Percentiles rank a stretch among this genome's conserved stretches.
Conservation (phyloP, 352 stramenopile genomes). For the Pythium brachiatum region DNA sequence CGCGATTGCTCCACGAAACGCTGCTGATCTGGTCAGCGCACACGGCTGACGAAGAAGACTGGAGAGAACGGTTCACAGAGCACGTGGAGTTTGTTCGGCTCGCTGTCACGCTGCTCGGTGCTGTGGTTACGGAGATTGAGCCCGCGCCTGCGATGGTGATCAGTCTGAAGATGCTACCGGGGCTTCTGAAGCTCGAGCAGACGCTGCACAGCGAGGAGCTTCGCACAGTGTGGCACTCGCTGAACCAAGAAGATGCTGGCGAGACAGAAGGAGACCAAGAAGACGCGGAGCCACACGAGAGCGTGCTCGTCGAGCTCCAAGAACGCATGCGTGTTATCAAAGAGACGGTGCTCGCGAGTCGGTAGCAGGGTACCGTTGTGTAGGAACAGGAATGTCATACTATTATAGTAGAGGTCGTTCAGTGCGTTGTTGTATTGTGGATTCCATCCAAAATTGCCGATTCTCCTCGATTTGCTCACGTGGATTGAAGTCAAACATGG, state of each 20-base stretch:
- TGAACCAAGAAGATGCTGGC: not conserved
- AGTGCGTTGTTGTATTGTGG: too few species aligned
- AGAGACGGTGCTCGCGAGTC: constrained; percentile 15
- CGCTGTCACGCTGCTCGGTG: constrained; percentile 46
- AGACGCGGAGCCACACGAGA: not conserved
- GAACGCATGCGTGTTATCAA: constrained; percentile 18
- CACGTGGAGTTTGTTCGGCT: constrained; percentile 59
- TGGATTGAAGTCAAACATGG: too few species aligned
- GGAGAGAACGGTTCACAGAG: constrained; percentile 27
- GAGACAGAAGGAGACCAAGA: constrained; percentile 1
- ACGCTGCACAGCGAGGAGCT: constrained; percentile 8
- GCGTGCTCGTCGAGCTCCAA: constrained; percentile 8
- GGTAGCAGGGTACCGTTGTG: constrained; percentile 6
- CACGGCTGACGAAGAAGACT: not conserved
- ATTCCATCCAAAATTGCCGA: too few species aligned
- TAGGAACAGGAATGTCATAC: not conserved
- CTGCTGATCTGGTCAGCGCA: not conserved
- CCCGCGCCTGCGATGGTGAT: constrained; percentile 25
- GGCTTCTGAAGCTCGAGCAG: constrained; percentile 21
- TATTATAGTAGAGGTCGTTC: not conserved
- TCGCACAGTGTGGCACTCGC: not conserved
- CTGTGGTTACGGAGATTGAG: constrained; percentile 46
- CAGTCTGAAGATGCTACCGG: constrained; percentile 36
- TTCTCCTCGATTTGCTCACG: too few species aligned
- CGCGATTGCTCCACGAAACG: constrained; percentile 27